Base-by-base conservation (phyloP, 2,329 filamentous ascomycete genomes). In the Thielaviopsis euricoi region DNA sequence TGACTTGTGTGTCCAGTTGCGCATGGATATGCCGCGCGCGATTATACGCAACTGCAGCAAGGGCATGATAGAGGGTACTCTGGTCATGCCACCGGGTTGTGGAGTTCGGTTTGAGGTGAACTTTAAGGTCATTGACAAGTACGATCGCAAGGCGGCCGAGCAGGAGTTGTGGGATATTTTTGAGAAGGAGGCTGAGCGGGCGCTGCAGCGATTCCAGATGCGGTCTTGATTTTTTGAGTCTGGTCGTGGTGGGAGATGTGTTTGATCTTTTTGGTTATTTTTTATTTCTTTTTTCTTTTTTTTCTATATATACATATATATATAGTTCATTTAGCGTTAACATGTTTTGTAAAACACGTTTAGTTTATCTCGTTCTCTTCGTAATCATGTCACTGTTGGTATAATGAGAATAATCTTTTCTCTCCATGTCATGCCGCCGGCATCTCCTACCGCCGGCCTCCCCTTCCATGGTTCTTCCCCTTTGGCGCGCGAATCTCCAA, bases 401-500 rank as follows among this genome's bases (percentile, higher is more conserved):
- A n/a, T n/a, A n/a, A n/a, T n/a, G n/a, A n/a, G n/a, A n/a, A n/a
- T n/a, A n/a, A n/a, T n/a, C 25, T 26, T 6, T n/a, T 55, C 10
- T 19, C 13, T 43, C 23, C n/a, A n/a, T n/a, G n/a, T n/a, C n/a
- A n/a, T n/a, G n/a, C n/a, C n/a, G n/a, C n/a, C n/a, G n/a, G n/a
- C n/a, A n/a, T n/a, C n/a, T n/a, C n/a, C 37, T 29, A 33, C 43
- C 53, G 17, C 57, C 53, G 21, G 15, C 61, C 46, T 62, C 62
- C 54, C 66, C 61, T 52, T 67, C 61, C 23, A 66, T 64, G 15
- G 69, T 66, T 55, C 74, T 80, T 76, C 66, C 77, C 71, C 66
- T 68, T 65, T 21, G 78, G 78, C 43, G 71, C 65, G 57, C 70
- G 70, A 26, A 72, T 71, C 62, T 75, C 76, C 23, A 86, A 73